Base-by-base conservation (phyloP, 1,284 basidiomycete genomes). In the Rhodotorula sp. region DNA sequence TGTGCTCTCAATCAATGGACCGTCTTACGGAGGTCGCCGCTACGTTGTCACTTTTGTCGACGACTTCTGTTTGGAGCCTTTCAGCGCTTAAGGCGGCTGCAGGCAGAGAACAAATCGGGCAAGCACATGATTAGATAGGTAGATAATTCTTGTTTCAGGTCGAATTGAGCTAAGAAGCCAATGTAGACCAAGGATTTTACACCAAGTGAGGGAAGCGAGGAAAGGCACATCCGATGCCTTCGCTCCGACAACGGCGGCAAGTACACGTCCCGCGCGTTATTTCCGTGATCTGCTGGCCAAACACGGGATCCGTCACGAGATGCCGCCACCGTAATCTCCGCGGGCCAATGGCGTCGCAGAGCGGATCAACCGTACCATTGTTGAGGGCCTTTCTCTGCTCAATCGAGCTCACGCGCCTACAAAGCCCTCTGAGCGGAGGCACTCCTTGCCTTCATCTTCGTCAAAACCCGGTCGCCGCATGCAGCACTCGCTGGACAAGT, bases 11-110 rank as follows among this genome's bases (percentile, higher is more conserved):
- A 45, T 64, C 81, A 20, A 74, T 76, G 24, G 64, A 57, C 55
- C 29, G 77, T 78, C n/a, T n/a, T n/a, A n/a, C n/a, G 66, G 73
- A 42, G 81, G 81, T 8, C 78, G 76, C 58, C 72, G 69, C 10
- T 83, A 82, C 71, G 80, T 78, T 77, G 73, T 82, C 26, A 78
- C 78, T 2, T 81, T 82, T 68, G 80, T 82, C 63, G 79, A 82
- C 72, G 78, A 82, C 62, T 73, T 69, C 54, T 75, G 18, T 78
- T 80, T 61, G 57, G 64, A 5, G 57, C 64, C 12, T 80, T 84
- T 68, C 76, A 78, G 61, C 48, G 67, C 6, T 83, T 78, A 78
- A 80, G 54, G 76, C 79, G 1, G 66, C 68, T 62, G 71, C 74
- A 12, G 76, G n/a, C n/a, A n/a, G n/a, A 80, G 62, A 76, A 69